Conservation (phyloP, 352 stramenopile genomes). For the Globisporangium cederbergense region DNA sequence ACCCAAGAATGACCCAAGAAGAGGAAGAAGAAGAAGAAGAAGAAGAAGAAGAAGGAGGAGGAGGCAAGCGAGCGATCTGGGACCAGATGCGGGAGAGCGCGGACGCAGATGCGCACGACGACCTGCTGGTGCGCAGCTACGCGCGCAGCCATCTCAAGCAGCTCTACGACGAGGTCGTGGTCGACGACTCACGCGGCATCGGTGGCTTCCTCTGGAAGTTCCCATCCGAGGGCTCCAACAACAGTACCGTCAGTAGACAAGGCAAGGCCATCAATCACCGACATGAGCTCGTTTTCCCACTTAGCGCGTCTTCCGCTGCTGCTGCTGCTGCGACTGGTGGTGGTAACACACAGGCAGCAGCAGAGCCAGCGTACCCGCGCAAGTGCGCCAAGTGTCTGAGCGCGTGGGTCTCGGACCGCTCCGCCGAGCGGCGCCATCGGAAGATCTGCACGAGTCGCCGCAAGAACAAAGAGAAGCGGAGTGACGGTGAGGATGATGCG, state of each 20-base stretch:
- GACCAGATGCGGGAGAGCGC: slow-evolving; percentile 3
- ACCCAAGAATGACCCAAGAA: too few species aligned
- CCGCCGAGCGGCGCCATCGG: slow-evolving; percentile 25
- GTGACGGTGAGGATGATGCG: slow-evolving; percentile 1
- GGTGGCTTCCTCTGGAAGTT: slow-evolving; percentile 61
- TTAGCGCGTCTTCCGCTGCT: background rate
- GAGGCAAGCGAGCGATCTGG: too few species aligned
- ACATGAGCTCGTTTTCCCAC: background rate
- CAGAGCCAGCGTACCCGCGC: slow-evolving; percentile 22
- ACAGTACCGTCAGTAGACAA: background rate
- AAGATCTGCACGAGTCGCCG: slow-evolving; percentile 10
- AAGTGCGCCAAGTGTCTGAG: slow-evolving; percentile 29
- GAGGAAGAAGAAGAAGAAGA: background rate
- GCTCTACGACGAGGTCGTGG: slow-evolving; percentile 11
- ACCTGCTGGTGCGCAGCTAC: slow-evolving; percentile 20
- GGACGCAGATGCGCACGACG: slow-evolving; percentile 8
- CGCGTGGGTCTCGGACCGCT: slow-evolving; percentile 34
- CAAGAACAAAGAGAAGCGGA: background rate
- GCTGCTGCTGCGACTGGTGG: background rate
- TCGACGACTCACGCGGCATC: slow-evolving; percentile 23
- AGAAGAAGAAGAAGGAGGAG: background rate
- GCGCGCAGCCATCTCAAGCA: slow-evolving; percentile 15
- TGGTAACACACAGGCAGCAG: background rate
- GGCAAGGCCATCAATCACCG: background rate
- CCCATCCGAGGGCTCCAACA: slow-evolving; percentile 60